Base-by-base conservation (phyloP, 768 basidiomycete genomes). In the Naematelia aurantialba region DNA sequence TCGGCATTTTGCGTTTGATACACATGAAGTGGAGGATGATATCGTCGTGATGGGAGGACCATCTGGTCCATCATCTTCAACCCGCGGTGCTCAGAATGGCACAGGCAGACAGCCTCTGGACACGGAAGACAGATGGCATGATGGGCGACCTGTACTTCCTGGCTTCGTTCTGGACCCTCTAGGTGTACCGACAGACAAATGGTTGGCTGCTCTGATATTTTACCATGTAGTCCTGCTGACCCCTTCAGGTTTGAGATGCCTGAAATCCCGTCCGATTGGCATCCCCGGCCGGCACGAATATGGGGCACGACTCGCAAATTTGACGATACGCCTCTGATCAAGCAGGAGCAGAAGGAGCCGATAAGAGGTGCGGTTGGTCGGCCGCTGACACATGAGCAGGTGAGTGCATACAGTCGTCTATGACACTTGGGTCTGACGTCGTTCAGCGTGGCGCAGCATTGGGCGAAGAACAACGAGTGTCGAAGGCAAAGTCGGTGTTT, bases 221-320 rank as follows among this genome's bases (percentile, higher is more conserved):
- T 21, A 12, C 25, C 21, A 46, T 1, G 27, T 10, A 53, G 1
- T 39, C 47, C 46, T 29, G 46, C 54, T 55, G 52, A 54, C 25
- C 3, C 50, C 54, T 59, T 11, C 45, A 93, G 91, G 87, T 96
- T 89, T 76, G 85, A 86, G 4, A 76, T 91, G 30, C 89, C 91
- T 1, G 86, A 89, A 13, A 79, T 94, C 46, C 92, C 93, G 2
- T 70, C 82, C 60, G 87, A 84, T 14, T 98, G 94, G 94, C 83
- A 80, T 65, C 88, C 96, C 0, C 81, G 93, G 67, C 96, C 93
- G 1, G 81, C 79, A 24, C 79, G 83, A n/a, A 82, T 96, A 1
- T 94, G 91, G 86, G 80, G 78, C 12, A 73, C 67, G 29, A 70
- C 57, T 2, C 67, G 66, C 59, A 77, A 66, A 64, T 76, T 65